Base-by-base conservation (phyloP, 495 filamentous ascomycete species). In the Aspergillus bridgeri region DNA sequence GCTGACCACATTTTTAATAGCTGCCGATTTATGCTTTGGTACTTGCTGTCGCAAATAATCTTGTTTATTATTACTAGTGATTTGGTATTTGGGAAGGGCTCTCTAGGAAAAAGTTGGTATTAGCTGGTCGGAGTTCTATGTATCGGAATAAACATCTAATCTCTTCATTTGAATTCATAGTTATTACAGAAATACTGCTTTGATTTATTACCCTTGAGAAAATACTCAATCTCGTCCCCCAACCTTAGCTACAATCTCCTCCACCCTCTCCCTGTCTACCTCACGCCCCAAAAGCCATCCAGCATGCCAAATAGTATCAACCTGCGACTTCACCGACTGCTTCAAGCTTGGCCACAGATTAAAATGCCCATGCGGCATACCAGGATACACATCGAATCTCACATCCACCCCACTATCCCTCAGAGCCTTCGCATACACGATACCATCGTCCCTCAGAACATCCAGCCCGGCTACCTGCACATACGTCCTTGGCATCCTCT, bases 361-460 rank as follows among this genome's bases (percentile, higher is more conserved):
- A 52, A 65, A 72, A 62, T 72, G 74, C 1, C 62, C 69, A 63
- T 80, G 77, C 49, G 76, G 75, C 62, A 75, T 59, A 15, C 76
- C 76, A 0, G 73, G 71, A 58, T 80, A 80, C 6, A 67, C 62
- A 60, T 76, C 65, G 24, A 74, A 45, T 51, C 65, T 73, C 4
- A 70, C 73, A 58, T 69, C 62, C 6, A 75, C 63, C 1, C 68
- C 77, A 22, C 64, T 38, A 13, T 73, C 70, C 46, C 59, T 54
- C 53, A 78, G 33, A 17, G 65, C 48, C 52, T 66, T 56, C 43
- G 67, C 75, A 56, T 75, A 77, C 1, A 76, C 57, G 29, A 78
- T 22, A 4, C 49, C 75, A 29, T 78, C 76, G 57, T 78, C 75
- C 2, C 76, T 61, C 20, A 75, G 47, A 8, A 67, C 59, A 58